phyloP scores from a whole-genome alignment of 805 yeast species.

The Wickerhamomyces kurtzmanii region DNA sequence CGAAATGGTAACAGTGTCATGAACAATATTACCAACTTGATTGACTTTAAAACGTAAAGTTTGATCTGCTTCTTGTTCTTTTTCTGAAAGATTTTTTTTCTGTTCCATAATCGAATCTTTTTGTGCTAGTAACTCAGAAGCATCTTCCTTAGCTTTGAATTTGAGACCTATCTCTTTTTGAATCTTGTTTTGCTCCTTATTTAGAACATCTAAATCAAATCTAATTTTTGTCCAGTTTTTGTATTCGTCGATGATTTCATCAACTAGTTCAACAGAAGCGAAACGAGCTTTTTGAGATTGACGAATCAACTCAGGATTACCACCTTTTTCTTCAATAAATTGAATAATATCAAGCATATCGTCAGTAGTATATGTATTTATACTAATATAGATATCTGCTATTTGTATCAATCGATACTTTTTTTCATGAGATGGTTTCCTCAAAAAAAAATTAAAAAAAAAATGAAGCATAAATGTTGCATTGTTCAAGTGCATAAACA shows the following conservation, averaged over 20 bases:
- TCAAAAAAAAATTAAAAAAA: too few species aligned
- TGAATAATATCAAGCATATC: conserved; percentile 85
- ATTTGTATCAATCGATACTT: background rate
- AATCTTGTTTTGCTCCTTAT: conserved; percentile 79
- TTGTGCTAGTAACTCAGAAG: conserved; percentile 68
- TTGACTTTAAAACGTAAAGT: conserved; percentile 73
- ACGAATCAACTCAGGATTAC: conserved; percentile 83
- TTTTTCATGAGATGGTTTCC: background rate
- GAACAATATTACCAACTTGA: conserved; percentile 90
- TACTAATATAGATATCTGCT: too few species aligned
- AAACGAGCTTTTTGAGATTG: conserved; percentile 92
- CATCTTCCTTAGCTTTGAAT: conserved; percentile 93
- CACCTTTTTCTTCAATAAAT: conserved; percentile 95
- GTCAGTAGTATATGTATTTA: background rate
- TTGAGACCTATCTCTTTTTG: conserved; percentile 92
- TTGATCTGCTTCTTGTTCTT: conserved; percentile 75
- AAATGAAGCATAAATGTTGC: too few species aligned
- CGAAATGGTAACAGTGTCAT: conserved; percentile 81
- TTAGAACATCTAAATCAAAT: conserved; percentile 83
- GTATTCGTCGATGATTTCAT: conserved; percentile 87
- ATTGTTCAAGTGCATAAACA: too few species aligned
- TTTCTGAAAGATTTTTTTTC: conserved; percentile 55
- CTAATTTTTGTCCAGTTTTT: conserved; percentile 86
- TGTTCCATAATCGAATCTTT: conserved; percentile 67
- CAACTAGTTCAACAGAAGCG: conserved; percentile 89